Conservation (phyloP, 176 grass and related monocot species). For the Musa beccarii region DNA sequence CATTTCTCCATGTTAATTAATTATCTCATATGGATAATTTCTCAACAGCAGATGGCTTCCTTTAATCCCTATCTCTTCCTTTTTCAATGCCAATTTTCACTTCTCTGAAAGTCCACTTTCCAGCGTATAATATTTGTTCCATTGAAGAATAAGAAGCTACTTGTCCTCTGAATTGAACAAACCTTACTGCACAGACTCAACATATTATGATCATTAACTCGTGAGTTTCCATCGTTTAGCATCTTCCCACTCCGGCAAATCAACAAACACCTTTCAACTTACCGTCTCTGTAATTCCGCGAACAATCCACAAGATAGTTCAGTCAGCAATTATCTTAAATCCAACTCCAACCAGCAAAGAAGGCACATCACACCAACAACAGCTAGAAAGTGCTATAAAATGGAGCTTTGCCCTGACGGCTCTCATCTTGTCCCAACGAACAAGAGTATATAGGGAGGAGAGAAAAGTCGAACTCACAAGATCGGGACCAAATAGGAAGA, state of each 20-base stretch:
- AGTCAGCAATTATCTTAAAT: neutral
- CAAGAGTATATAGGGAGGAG: neutral
- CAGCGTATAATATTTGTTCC: too few relatives aligned
- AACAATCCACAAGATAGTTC: neutral
- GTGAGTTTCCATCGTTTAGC: neutral
- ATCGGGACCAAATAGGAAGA: conserved; percentile 44
- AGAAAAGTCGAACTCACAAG: conserved; percentile 34
- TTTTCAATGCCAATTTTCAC: too few relatives aligned
- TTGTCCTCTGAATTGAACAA: neutral
- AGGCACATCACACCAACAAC: neutral
- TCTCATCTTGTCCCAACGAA: neutral
- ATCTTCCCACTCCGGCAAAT: neutral
- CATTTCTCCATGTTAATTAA: too few relatives aligned
- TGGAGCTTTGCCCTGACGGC: neutral
- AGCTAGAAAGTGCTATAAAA: neutral
- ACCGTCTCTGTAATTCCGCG: too few relatives aligned
- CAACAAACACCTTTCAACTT: neutral
- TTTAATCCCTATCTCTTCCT: too few relatives aligned
- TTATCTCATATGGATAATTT: too few relatives aligned
- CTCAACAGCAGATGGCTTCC: too few relatives aligned
- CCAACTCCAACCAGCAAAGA: too few relatives aligned
- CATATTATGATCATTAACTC: neutral
- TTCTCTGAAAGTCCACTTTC: too few relatives aligned
- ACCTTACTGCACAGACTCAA: neutral
- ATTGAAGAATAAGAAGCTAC: neutral